Base-by-base conservation (phyloP, 1,284 basidiomycete genomes). In the Marasmius fiardii region DNA sequence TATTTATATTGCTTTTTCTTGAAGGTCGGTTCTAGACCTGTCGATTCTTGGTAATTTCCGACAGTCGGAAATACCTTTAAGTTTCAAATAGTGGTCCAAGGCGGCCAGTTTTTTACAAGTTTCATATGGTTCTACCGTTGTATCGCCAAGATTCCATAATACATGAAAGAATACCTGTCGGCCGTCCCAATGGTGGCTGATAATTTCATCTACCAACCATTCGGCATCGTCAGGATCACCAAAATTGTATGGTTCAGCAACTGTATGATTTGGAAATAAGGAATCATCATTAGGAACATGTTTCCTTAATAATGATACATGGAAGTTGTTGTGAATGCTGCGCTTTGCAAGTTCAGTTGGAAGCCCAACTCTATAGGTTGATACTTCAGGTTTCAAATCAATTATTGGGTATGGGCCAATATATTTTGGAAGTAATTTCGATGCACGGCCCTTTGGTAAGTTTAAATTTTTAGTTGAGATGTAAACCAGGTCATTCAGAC, bases 91-190 rank as follows among this genome's bases (percentile, higher is more conserved):
- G 7, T 50, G 26, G 5, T 58, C 56, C 12, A 70, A 47, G 1
- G 63, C 64, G 2, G 62, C 56, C 4, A 69, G 56, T 8, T 67
- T 59, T 33, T 61, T 58, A 4, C 67, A 59, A n/a, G 67, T 54
- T 0, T 47, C 21, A 50, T 67, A 67, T 0, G 64, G 63, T n/a
- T 67, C 56, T 72, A 73, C 75, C 0, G 66, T 70, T 0, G 44
- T 43, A 54, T 76, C 71, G 0, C 74, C 74, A 0, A 65, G 39
- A 11, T 60, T 63, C 70, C 73, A 78, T 16, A 56, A 43, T 0
- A 76, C 60, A 16, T 71, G 56, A 52, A 74, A 75, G 2, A 63
- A 12, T 0, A 68, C 43, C 0, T 55, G 37, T 1, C 48, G 41
- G 0, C 65, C 67, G 20, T 61, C 56, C n/a, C 72, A 70, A 1